These are phyloP conservation scores for Suhomyces taliae DNA, from an alignment of 1,139 yeast genomes.

Conservation along the genomic window DNA sequence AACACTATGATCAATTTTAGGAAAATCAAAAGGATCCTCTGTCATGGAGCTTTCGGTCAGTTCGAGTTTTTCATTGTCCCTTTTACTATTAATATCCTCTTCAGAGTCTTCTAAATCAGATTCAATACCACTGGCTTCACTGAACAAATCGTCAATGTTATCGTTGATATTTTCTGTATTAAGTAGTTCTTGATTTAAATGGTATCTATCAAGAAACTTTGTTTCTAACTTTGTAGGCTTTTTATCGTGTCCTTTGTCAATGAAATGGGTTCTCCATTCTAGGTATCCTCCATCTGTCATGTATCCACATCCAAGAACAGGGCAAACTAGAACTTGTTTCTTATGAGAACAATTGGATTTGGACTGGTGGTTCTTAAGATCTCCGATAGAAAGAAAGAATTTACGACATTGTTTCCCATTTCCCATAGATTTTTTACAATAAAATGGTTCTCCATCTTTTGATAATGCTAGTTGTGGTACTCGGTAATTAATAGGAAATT, in stretches of 20 bases:
- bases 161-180: not conserved
- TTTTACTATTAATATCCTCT: not conserved
- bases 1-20: constrained; percentile 2
- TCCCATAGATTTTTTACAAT: constrained; percentile 1
- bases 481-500: constrained; percentile 30
- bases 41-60: not conserved
- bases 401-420: constrained; percentile 16
- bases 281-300: constrained; percentile 40
- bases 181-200: constrained; percentile 1
- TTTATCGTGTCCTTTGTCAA: constrained; percentile 21
- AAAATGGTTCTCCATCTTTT: constrained; percentile 18
- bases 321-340: constrained; percentile 38
- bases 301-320: constrained; percentile 43
- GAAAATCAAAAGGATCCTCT: constrained; percentile 5
- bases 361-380: constrained; percentile 23
- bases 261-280: constrained; percentile 35
- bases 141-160: constrained; percentile 19
- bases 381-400: constrained; percentile 19
- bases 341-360: constrained; percentile 27
- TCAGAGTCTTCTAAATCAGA: constrained; percentile 3
- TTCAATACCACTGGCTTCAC: constrained; percentile 11
- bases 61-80: not conserved
- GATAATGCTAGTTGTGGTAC: constrained; percentile 30
- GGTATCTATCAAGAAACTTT: constrained; percentile 3
- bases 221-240: constrained; percentile 9